A percentile compares a stretch with the other conserved stretches of the same genome.
phyloP scores from a whole-genome alignment of 2,329 filamentous ascomycete species.

The Trichoderma pleuroti region DNA sequence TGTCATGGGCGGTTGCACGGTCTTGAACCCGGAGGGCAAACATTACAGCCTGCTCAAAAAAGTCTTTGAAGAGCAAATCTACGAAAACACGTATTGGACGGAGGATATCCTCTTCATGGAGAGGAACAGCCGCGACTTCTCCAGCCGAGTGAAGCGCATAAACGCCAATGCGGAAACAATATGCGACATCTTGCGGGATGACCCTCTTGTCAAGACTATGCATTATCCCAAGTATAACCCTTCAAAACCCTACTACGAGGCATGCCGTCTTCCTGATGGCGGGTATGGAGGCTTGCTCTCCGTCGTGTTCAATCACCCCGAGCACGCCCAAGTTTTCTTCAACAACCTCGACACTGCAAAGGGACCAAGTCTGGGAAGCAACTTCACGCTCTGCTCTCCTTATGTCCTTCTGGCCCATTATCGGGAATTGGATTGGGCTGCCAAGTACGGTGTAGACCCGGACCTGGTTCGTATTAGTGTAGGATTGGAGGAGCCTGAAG shows the following conservation, averaged over 20 bases:
- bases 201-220: constrained; percentile 65
- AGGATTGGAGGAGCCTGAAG: constrained; percentile 74
- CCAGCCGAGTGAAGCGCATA: constrained; percentile 74
- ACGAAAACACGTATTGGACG: constrained; percentile 89
- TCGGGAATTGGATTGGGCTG: constrained; percentile 85
- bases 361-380: constrained; percentile 91
- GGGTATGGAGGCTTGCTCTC: constrained; percentile 91
- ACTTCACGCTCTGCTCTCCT: constrained; percentile 89
- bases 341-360: constrained; percentile 85
- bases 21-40: constrained; percentile 61
- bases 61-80: constrained; percentile 56
- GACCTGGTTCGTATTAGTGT: constrained; percentile 84
- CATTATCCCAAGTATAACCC: constrained; percentile 82
- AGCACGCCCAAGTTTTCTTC: constrained; percentile 76
- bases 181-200: constrained; percentile 64
- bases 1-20: constrained; percentile 85
- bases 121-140: constrained; percentile 91
- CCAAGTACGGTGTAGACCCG: constrained; percentile 73
- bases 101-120: constrained; percentile 95
- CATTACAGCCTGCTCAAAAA: constrained; percentile 69
- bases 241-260: constrained; percentile 72
- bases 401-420: constrained; percentile 94
- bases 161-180: constrained; percentile 84
- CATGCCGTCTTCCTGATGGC: constrained; percentile 66
- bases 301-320: constrained; percentile 68